Base-by-base conservation (phyloP, 441 rosid species). In the Aleurites moluccanus region DNA sequence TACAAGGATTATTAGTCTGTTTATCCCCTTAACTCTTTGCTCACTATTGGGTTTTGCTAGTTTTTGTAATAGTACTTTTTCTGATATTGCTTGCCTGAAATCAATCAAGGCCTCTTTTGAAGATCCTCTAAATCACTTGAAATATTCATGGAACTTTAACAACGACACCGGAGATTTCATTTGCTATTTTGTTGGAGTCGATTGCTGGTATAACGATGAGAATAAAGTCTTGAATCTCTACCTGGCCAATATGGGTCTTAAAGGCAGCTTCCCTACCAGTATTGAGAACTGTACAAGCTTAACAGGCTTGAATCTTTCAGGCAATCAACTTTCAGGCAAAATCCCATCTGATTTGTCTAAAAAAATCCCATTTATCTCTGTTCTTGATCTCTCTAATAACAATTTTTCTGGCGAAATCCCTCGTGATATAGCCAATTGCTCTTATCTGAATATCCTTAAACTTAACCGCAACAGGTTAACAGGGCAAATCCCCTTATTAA, bases 401-500 rank as follows among this genome's bases (percentile, higher is more conserved):
- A 57, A 23, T 23, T 9, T 57, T 1, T 57, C 62, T 10, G 62
- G 62, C 25, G 33, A 57, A 57, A 57, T 57, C 30, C 62, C 62
- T 57, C 15, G 0, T 57, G 15, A 5, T 9, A 21, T 57, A 23
- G 33, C 62, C 10, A 57, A 57, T 25, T 57, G 62, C 16, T n/a
- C 62, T 57, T 23, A 23, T 23, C 33, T 57, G 10, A 57, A 57
- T 57, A 15, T 57, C 16, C 62, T 57, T 3, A 57, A 13, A 11
- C 30, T 57, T 21, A 7, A 57, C 15, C 10, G 25, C 16, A 57
- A 57, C 62, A 3, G 28, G 62, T 21, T 57, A 10, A 57, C 62
- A 23, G 90, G 86, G 53, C 50, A 49, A 7, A 81, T 85, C 38
- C 88, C 88, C 2, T 30, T 64, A 9, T 55, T 47, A n/a, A 53